phyloP scores from a whole-genome alignment of 2,329 filamentous ascomycete species.

The Ophiostoma himal-ulmi region DNA sequence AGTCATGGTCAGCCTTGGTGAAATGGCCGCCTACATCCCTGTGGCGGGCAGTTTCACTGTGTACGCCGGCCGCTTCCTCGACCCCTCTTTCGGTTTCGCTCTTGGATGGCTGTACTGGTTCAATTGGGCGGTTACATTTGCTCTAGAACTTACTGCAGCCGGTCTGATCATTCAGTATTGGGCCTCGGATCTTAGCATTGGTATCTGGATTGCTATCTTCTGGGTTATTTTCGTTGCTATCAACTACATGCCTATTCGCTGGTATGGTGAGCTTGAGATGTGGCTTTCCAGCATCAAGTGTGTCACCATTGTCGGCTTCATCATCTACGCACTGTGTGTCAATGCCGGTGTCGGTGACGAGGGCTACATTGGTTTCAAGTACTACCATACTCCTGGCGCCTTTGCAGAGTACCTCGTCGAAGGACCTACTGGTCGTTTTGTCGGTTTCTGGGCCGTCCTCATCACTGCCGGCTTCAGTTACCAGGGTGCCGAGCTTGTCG shows the following conservation, averaged over 20 bases:
- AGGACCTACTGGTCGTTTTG: conserved; percentile 36
- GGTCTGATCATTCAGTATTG: conserved; percentile 14
- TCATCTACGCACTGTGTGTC: conserved; percentile 51
- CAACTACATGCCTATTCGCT: conserved; percentile 35
- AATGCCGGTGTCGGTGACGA: conserved; percentile 52
- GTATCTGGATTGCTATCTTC: conserved; percentile 5
- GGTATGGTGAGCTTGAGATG: conserved; percentile 41
- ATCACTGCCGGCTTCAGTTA: conserved; percentile 39
- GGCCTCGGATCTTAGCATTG: conserved; percentile 4
- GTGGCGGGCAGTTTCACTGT: conserved; percentile 59
- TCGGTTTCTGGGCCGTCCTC: conserved; percentile 30
- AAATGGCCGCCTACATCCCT: conserved; percentile 59
- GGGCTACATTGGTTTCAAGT: conserved; percentile 42
- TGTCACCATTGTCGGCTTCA: conserved; percentile 49
- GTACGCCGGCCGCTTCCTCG: conserved; percentile 58
- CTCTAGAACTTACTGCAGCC: conserved; percentile 60
- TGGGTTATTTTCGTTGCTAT: conserved; percentile 18
- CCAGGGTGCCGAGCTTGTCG: conserved; percentile 55
- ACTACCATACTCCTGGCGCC: conserved; percentile 41
- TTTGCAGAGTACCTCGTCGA: conserved; percentile 36
- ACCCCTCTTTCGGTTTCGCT: conserved; percentile 59
- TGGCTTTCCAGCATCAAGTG: conserved; percentile 43
- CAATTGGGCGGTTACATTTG: conserved; percentile 52
- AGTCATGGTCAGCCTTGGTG: conserved; percentile 57
- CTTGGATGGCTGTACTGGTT: conserved; percentile 42